Base-by-base conservation (phyloP, 1,284 basidiomycete genomes). In the Ustilago shanxiensis region DNA sequence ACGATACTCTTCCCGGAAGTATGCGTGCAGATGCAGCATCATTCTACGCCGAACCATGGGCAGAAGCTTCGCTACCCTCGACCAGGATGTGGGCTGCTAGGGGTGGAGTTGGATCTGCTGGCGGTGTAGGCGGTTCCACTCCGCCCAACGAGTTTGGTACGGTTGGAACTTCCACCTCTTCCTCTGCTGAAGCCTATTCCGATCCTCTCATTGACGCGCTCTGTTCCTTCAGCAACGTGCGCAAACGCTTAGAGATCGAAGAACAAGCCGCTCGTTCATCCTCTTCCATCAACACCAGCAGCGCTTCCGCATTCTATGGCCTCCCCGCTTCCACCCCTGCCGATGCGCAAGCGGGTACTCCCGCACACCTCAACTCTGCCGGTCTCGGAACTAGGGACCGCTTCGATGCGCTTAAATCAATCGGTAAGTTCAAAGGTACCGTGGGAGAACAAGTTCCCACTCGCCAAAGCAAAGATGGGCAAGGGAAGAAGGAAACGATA, bases 391-490 rank as follows among this genome's bases (percentile, higher is more conserved):
- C 71, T 16, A 26, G 72, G 7, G 67, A 74, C 16, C 58, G 75
- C 11, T 74, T 81, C 58, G 68, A 80, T 39, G 75, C 77, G 6
- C 70, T 82, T 22, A 69, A 72, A 29, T 18, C 54, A 2, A 73
- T 79, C 37, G 63, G 79, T 28, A 66, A 73, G 33, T 82, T 82
- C 66, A 83, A 83, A 55, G 80, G 80, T n/a, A 79, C 77, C 9
- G 82, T 83, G 9, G 67, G 49, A 0, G 81, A 83, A 60, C 81
- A 83, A 54, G 60, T 83, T 6, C 28, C 52, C 10, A 11, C 18
- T 16, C n/a, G 37, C 33, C 16, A 9, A 52, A 31, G 3, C 26
- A 13, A n/a, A n/a, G 5, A 5, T 18, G 8, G 8, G 41, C 41
- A 8, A 20, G 41, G 41, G 41, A 44, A 44, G n/a, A 44, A 44